Base-by-base conservation (phyloP, 257 asterid genomes). In the Plectranthus barbatus region DNA sequence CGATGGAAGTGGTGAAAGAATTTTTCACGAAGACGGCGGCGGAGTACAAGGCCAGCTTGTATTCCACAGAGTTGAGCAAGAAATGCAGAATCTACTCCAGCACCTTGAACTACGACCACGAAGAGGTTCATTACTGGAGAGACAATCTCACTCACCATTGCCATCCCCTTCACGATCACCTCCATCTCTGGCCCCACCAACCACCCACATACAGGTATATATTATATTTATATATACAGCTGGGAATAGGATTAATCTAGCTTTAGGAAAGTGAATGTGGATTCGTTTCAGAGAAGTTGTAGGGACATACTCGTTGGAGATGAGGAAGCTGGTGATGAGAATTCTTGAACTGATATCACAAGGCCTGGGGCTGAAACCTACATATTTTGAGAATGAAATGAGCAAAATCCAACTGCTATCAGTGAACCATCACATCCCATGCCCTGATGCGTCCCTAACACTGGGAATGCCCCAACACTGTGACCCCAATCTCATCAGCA, bases 401-500 rank as follows among this genome's bases (percentile, higher is more conserved):
- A 83, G 83, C 44, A 60, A 74, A 55, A 80, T 19, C 26, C 85
- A 82, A 3, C 10, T 76, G 8, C 0, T 85, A 34, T 81, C 89
- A 0, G 84, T 79, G 24, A 90, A 87, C 75, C 72, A 85, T 62
- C 87, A 90, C 19, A 83, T 84, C 4, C 83, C 91, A 37, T 87
- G 97, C 64, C 91, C 96, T 0, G 71, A 90, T 51, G 96, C 97
- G 2, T 79, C 80, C 24, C 52, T 83, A 42, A 85, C 95, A 0
- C 55, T 87, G 14, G 97, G 95, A 50, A 62, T 87, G 79, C 82
- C 83, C 1, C 74, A 66, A 44, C 97, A 90, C 54, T 13, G 68
- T 8, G 95, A 85, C 26, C 92, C 97, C 0, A 83, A 83, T 42
- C 83, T 90, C 45, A 75, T 87, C 6, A 90, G 73, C 71, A 56